phyloP scores from a whole-genome alignment of 176 grass and related monocot species.

The Bonia amplexicaulis region DNA sequence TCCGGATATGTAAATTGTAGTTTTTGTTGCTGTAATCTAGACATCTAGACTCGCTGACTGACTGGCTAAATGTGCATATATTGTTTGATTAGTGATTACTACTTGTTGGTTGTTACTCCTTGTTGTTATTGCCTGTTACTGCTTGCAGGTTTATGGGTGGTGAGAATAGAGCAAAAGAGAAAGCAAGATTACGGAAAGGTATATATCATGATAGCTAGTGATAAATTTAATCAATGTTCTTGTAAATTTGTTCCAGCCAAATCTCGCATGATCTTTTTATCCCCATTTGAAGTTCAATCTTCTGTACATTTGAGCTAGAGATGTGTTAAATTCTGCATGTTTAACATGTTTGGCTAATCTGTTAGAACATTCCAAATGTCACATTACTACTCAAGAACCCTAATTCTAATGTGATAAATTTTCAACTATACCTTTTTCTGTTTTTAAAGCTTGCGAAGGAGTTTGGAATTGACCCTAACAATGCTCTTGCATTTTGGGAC shows the following conservation, averaged over 20 bases:
- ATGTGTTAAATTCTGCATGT: not conserved
- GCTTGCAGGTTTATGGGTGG: no score
- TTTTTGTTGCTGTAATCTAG: no score
- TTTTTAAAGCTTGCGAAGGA: conserved; percentile 76
- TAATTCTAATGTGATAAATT: conserved; percentile 14
- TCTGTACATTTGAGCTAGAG: not conserved
- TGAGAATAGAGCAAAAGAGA: no score
- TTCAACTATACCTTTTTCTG: conserved; percentile 24
- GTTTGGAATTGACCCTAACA: conserved; percentile 92
- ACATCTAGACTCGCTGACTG: no score
- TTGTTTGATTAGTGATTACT: no score
- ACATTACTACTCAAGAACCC: not conserved
- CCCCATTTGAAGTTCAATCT: not conserved
- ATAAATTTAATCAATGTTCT: not conserved
- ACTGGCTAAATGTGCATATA: no score
- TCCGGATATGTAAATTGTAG: no score
- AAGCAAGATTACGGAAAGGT: no score
- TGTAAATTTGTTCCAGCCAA: not conserved
- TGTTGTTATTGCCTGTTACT: no score
- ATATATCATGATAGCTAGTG: not conserved
- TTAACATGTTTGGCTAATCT: not conserved
- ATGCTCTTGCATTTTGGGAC: conserved; percentile 98
- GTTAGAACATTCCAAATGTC: not conserved
- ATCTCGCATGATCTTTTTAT: not conserved
- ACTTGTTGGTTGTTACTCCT: no score